Evolutionary conservation across 441 rosid species (phyloP).

Genomic region (Arabidopsis lyrata): DNA sequence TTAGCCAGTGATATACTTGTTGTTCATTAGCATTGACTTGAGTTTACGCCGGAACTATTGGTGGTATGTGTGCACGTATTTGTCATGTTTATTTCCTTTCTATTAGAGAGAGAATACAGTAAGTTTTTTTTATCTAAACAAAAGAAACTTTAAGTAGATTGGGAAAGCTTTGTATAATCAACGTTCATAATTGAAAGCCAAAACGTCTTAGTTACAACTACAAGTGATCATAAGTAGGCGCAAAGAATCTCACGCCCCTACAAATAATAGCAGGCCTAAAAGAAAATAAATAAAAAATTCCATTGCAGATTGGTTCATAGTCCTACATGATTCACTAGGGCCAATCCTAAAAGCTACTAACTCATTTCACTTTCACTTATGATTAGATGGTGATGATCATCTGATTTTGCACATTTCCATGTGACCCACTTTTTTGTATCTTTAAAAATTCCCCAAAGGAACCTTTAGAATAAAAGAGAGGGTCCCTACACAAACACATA

Average conservation of each 20-base stretch:
- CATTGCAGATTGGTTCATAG: slow-evolving; percentile 38
- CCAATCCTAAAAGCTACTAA: slow-evolving; percentile 37
- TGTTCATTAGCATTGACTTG: neutral
- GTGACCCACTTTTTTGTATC: slow-evolving; percentile 44
- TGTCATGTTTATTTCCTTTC: neutral
- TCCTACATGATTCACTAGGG: slow-evolving; percentile 43
- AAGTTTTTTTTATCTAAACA: no score
- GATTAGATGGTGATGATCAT: slow-evolving; percentile 49
- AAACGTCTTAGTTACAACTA: slow-evolving; percentile 22
- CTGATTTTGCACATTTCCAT: slow-evolving; percentile 48
- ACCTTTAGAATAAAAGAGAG: slow-evolving; percentile 28
- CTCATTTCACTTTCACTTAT: slow-evolving; percentile 42
- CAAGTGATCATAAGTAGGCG: slow-evolving; percentile 33
- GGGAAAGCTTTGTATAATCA: neutral
- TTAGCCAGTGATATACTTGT: neutral
- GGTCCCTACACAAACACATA: slow-evolving; percentile 22
- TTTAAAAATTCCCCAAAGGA: slow-evolving; percentile 23
- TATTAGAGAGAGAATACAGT: neutral
- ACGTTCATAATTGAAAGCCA: slow-evolving; percentile 20
- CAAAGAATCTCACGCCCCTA: slow-evolving; percentile 28
- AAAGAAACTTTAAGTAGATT: neutral
- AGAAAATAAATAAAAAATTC: neutral
- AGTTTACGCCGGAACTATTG: neutral
- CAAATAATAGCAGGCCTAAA: slow-evolving; percentile 35
- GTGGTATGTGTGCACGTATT: neutral